Evolutionary conservation across 176 grass and related monocot genomes (phyloP), one percentile per base, ranked within the genome.

Genomic region (Zizania latifolia): DNA sequence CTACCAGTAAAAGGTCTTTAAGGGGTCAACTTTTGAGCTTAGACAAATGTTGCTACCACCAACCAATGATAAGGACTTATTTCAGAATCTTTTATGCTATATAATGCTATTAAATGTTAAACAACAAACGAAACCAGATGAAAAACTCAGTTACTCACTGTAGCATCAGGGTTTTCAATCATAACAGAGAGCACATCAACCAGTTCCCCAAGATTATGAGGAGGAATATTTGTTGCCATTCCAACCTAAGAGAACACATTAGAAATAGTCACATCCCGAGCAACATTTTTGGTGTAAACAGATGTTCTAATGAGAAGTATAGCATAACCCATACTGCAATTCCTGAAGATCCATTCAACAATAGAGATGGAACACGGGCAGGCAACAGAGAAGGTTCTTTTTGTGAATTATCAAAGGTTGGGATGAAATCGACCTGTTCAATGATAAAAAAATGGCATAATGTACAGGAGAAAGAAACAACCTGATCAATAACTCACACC

Each of bases 221-320:
- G 94, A 82, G 94, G 94, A 72, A 98, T 98, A 87, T 98, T 98
- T 86, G 94, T 98, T 29, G 94, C 94, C 94, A 98, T 98, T 81
- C 94, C 94, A 61, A 98, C 94, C 94, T 98, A 68, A 63, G 51
- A 78, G 32, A 73, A 31, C 38, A 76, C 38, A 61, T 44, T 35
- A 41, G 16, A 33, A 56, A 78, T 10, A 78, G 36, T 50, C 24
- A 48, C 24, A 23, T 60, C 62, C 48, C 30, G 46, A 26, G 6
- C 51, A 68, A 46, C 60, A 65, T 65, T 80, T 51, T 33, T 43
- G 23, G 32, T 40, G 48, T 34, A 50, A 72, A 66, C 40, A 73
- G 29, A 63, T 72, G 36, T 30, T 24, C 14, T 27, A 48, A 65
- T 58, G 17, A 85, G 70, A 79, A 84, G 46, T 74, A 72, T 62